phyloP scores from a whole-genome alignment of 805 yeast species.

The Torulaspora delbrueckii region DNA sequence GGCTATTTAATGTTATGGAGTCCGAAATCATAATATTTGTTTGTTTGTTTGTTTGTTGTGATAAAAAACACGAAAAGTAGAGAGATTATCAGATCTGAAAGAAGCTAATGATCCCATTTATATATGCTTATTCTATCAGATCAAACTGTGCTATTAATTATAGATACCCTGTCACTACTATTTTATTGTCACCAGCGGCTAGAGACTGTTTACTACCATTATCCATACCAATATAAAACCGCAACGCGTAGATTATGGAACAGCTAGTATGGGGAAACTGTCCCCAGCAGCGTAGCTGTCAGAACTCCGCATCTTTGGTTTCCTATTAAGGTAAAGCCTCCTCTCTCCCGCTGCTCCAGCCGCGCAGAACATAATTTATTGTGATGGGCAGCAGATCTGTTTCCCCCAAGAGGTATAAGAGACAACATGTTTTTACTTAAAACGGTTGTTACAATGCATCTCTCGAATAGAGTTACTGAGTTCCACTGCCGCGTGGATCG shows the following conservation, averaged over 20 bases:
- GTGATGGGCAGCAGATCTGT: neutral
- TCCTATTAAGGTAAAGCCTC: neutral
- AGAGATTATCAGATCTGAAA: neutral
- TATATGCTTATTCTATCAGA: neutral
- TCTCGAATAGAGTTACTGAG: neutral
- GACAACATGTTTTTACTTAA: neutral
- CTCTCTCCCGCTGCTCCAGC: neutral
- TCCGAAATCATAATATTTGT: neutral
- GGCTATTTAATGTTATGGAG: neutral
- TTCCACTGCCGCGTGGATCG: conserved; percentile 2
- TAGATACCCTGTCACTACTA: neutral
- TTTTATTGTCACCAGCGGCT: neutral
- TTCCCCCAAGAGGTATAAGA: neutral
- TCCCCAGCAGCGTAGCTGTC: neutral
- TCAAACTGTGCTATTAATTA: neutral
- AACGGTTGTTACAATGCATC: neutral
- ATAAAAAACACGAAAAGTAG: neutral
- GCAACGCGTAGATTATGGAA: conserved; percentile 1
- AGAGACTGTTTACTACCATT: neutral
- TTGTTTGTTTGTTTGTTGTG: neutral
- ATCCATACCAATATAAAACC: neutral
- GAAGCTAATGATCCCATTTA: neutral
- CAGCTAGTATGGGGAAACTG: neutral
- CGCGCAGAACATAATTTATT: neutral
- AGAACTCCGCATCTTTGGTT: neutral